Conservation (phyloP, 768 basidiomycete species). For the Phaeolepiota aurea region DNA sequence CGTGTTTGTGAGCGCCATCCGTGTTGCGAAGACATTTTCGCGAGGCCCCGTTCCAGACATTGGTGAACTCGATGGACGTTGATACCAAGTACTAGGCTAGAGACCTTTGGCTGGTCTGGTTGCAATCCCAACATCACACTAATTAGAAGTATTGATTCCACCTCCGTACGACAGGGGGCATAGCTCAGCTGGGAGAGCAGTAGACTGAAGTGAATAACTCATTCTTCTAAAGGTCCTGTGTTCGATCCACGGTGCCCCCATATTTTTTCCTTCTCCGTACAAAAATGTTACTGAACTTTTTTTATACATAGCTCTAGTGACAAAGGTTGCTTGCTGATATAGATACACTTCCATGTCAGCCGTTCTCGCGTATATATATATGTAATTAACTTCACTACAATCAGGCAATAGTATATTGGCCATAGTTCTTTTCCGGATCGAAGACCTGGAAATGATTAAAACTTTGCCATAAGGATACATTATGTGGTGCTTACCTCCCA, state of each 20-base stretch:
- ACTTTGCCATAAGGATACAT: not conserved
- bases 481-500: slow-evolving; percentile 71
- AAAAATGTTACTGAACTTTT: too few species aligned
- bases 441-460: slow-evolving; percentile 51
- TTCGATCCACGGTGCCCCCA: slow-evolving; percentile 77
- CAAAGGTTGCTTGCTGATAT: too few species aligned
- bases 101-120: not conserved
- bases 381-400: too few species aligned
- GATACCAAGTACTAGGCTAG: not conserved
- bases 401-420: slow-evolving; percentile 75
- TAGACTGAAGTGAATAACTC: slow-evolving; percentile 51
- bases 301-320: too few species aligned
- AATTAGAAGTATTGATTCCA: not conserved
- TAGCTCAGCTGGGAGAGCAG: slow-evolving; percentile 75
- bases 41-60: slow-evolving; percentile 91
- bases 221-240: slow-evolving; percentile 65
- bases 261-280: slow-evolving; percentile 16
- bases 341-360: too few species aligned
- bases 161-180: slow-evolving; percentile 32
- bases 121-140: not conserved
- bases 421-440: slow-evolving; percentile 90
- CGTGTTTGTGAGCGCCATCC: slow-evolving; percentile 94
- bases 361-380: too few species aligned
- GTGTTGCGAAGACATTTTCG: slow-evolving; percentile 93
- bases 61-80: too few species aligned